Percentiles rank a stretch among this genome's conserved stretches.
phyloP scores from a whole-genome alignment of 1,284 basidiomycete species.

The Papiliotrema terrestris region DNA sequence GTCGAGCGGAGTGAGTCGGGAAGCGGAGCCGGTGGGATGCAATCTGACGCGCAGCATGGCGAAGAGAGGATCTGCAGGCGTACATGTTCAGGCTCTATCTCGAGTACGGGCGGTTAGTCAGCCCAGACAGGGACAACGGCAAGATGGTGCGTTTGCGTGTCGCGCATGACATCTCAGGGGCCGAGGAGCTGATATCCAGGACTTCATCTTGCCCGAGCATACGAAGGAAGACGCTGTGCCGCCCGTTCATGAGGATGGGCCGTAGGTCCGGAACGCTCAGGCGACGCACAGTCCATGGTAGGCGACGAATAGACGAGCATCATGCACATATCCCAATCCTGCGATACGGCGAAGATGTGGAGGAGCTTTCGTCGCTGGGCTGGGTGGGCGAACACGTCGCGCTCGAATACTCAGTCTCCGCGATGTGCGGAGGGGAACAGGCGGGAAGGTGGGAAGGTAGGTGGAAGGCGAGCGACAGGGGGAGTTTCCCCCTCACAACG shows the following conservation, averaged over 20 bases:
- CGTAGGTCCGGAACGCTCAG: neutral
- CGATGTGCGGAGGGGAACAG: no score
- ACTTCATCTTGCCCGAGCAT: conserved; percentile 21
- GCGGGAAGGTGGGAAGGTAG: no score
- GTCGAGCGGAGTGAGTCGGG: conserved; percentile 45
- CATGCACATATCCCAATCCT: no score
- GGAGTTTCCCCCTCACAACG: no score
- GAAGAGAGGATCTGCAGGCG: conserved; percentile 46
- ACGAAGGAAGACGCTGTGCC: conserved; percentile 11
- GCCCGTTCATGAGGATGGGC: neutral
- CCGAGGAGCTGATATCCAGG: conserved; percentile 4
- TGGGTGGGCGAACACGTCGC: no score
- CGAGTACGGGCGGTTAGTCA: conserved; percentile 57
- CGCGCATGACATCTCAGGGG: neutral
- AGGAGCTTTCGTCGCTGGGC: no score
- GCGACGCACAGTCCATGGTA: no score
- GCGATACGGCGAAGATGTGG: no score
- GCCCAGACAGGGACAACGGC: conserved; percentile 52
- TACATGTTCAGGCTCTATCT: conserved; percentile 53
- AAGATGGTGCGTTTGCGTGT: conserved; percentile 40
- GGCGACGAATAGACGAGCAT: no score
- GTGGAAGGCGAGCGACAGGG: no score
- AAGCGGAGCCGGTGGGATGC: neutral
- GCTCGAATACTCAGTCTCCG: no score
- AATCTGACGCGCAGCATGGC: conserved; percentile 29